phyloP scores from a whole-genome alignment of 177 flowering plant genomes.

The Tripterygium wilfordii region DNA sequence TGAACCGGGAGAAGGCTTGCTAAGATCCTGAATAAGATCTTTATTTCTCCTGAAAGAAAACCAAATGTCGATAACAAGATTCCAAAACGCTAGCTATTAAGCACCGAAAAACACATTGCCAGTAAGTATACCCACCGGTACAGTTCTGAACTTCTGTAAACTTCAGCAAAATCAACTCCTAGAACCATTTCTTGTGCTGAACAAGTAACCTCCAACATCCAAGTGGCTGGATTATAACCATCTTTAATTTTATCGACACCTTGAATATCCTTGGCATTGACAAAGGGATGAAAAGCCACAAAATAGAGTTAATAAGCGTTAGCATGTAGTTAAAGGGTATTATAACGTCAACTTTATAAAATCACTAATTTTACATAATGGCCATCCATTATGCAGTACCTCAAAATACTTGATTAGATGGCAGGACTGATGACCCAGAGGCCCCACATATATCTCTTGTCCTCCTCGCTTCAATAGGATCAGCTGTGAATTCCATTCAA shows the following conservation, averaged over 20 bases:
- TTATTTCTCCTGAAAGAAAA: constrained; percentile 31
- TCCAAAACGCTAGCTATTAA: not conserved
- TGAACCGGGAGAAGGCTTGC: constrained; percentile 26
- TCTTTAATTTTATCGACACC: constrained; percentile 23
- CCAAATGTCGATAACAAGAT: too few relatives aligned
- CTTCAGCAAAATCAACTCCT: constrained; percentile 24
- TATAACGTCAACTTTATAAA: too few relatives aligned
- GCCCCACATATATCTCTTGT: constrained; percentile 69
- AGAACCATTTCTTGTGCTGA: constrained; percentile 23
- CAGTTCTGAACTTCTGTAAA: constrained; percentile 25
- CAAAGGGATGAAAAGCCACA: too few relatives aligned
- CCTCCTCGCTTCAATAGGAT: constrained; percentile 78
- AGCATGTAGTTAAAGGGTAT: too few relatives aligned
- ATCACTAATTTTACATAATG: too few relatives aligned
- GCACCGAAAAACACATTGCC: not conserved
- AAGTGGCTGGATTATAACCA: constrained; percentile 34
- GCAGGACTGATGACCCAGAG: constrained; percentile 57
- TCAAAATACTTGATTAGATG: constrained; percentile 66
- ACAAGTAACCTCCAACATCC: constrained; percentile 33
- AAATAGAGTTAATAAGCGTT: too few relatives aligned
- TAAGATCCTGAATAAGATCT: constrained; percentile 20
- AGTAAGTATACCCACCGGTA: constrained; percentile 17
- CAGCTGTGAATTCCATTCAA: constrained; percentile 34
- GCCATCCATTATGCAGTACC: too few relatives aligned
- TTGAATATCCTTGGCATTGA: constrained; percentile 9